Evolutionary conservation across 164 flowering plant genomes (phyloP), one percentile per base, ranked within the genome.

Genomic region (Dillenia suffruticosa): DNA sequence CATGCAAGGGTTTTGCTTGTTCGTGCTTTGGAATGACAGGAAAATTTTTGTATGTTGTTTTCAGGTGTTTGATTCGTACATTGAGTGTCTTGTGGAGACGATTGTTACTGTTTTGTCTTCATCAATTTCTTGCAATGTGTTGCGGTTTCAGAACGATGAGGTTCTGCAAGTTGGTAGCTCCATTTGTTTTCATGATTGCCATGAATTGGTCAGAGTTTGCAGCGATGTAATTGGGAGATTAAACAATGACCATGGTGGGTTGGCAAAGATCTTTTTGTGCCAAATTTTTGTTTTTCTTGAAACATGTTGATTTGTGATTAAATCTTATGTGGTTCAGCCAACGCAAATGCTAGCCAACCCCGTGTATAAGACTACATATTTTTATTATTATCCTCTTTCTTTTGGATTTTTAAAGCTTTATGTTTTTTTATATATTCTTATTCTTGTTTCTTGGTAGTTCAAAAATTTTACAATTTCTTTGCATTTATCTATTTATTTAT

Each of bases 121-220:
- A 11, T 80, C 81, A n/a, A 59, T 85, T 16, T 61, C 67, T 48
- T 87, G 91, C 60, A 73, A 72, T 66, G 83, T 73, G 9, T 44
- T 68, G n/a, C 14, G 56, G 48, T 59, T 68, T 55, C 68, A 58
- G 19, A 67, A 70, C 15, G 74, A 73, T 49, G 80, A 83, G 66
- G 54, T 66, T 63, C 67, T 82, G 66, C 77, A 54, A 63, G 63
- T 83, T 12, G 90, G 96, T 4, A 73, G 86, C 71, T 77, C 76
- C n/a, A 72, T 83, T 71, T 68, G 78, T 2, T 12, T 54, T 6
- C 61, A 40, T 0, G 81, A 79, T 63, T 78, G 75, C 52, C 22
- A 10, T n/a, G 64, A 74, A 57, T 53, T 88, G 68, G 56, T 86
- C 14, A 68, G 73, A 46, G 65, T 73, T 15, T 76, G 71, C 62